Evolutionary conservation across 805 yeast genomes (phyloP).

Genomic region (Saccharomycopsis synnaedendra): DNA sequence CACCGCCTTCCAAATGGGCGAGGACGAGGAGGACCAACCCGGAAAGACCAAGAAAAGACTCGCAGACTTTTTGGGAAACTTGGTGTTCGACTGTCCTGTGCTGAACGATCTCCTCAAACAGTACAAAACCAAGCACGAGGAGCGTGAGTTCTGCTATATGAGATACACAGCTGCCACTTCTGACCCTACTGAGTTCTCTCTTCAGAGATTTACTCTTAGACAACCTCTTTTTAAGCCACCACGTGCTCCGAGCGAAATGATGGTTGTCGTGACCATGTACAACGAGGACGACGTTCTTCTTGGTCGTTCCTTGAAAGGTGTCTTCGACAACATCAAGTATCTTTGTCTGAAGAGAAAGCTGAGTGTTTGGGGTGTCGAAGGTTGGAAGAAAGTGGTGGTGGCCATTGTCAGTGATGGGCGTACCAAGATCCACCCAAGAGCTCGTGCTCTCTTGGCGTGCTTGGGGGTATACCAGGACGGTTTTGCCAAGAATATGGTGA

Average conservation of each 20-base stretch:
- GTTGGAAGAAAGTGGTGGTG: conserved; percentile 92
- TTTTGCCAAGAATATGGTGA: conserved; percentile 86
- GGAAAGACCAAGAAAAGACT: conserved; percentile 13
- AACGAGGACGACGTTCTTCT: conserved; percentile 78
- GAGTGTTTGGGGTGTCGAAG: conserved; percentile 91
- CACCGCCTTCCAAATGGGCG: conserved; percentile 2
- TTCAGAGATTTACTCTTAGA: conserved; percentile 62
- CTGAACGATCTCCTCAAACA: conserved; percentile 52
- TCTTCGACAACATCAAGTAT: conserved; percentile 77
- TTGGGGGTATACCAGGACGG: conserved; percentile 93
- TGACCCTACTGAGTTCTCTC: conserved; percentile 65
- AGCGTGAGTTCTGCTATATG: conserved; percentile 69
- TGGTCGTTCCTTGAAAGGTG: conserved; percentile 82
- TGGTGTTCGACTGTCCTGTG: conserved; percentile 84
- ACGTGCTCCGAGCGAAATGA: conserved; percentile 63
- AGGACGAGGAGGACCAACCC: conserved; percentile 1
- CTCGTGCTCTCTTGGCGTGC: conserved; percentile 74
- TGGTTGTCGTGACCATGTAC: conserved; percentile 83
- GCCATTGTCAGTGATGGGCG: conserved; percentile 90
- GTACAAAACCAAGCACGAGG: conserved; percentile 26
- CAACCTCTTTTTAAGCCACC: conserved; percentile 74
- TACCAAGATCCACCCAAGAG: conserved; percentile 65
- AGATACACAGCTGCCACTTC: conserved; percentile 92
- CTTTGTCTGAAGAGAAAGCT: conserved; percentile 56
- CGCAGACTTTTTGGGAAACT: conserved; percentile 41